A percentile compares a stretch with the other conserved stretches of the same genome.
phyloP scores from a whole-genome alignment of 2,329 filamentous ascomycete species.

The Xylariaceae sp. region DNA sequence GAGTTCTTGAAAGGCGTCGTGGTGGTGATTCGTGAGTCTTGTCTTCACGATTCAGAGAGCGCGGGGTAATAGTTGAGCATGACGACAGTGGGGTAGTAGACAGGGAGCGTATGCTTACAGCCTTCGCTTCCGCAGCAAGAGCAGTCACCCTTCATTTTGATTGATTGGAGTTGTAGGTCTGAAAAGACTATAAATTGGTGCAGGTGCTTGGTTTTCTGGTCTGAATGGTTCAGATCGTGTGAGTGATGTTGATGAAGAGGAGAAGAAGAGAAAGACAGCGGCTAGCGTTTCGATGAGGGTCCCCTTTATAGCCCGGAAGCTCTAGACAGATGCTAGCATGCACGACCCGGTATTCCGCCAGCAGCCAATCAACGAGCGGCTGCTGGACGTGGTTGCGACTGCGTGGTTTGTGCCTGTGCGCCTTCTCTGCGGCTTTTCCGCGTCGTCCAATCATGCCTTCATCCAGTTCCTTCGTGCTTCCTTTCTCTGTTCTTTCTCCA shows the following conservation, averaged over 20 bases:
- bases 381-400: background rate
- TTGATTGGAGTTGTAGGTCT: conserved; percentile 10
- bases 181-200: conserved; percentile 3
- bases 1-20: background rate
- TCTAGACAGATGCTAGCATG: background rate
- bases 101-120: conserved; percentile 16
- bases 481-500: background rate
- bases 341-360: background rate
- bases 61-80: conserved; percentile 11
- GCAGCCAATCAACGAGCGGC: conserved; percentile 4
- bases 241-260: background rate
- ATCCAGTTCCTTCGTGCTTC: background rate
- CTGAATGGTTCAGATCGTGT: background rate
- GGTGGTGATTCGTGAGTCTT: background rate
- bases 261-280: background rate
- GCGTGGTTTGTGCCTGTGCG: conserved; percentile 16
- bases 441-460: conserved; percentile 4
- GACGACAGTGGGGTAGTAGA: conserved; percentile 9
- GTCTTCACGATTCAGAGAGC: background rate
- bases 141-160: conserved; percentile 27
- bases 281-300: background rate
- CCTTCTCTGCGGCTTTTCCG: conserved; percentile 18
- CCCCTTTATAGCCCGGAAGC: conserved; percentile 8
- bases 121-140: conserved; percentile 22
- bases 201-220: background rate